These are phyloP conservation scores for Capsella rubella DNA, from an alignment of 441 rosid genomes.

Conservation along the genomic window DNA sequence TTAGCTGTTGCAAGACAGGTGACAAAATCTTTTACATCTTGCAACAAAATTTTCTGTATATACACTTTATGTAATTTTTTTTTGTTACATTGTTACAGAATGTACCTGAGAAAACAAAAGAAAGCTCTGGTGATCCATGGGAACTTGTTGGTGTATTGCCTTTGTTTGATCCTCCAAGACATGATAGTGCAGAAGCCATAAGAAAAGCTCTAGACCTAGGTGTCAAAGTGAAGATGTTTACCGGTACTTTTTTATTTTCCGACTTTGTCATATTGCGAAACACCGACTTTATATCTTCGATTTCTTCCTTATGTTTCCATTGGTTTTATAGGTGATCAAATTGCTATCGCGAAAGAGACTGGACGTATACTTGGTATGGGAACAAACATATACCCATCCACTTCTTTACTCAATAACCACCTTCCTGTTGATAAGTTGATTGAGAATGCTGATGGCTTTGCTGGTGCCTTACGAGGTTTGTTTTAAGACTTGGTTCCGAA, in stretches of 20 bases:
- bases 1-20: slow-evolving; percentile 78
- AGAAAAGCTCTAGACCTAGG: slow-evolving; percentile 90
- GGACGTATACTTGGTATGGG: slow-evolving; percentile 72
- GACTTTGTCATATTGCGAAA: neutral
- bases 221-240: slow-evolving; percentile 97
- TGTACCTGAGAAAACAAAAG: slow-evolving; percentile 70
- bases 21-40: neutral
- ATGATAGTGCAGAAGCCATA: slow-evolving; percentile 96
- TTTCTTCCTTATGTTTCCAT: neutral
- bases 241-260: slow-evolving; percentile 50
- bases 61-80: neutral
- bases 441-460: slow-evolving; percentile 68
- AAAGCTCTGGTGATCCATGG: slow-evolving; percentile 72
- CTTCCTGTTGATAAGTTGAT: slow-evolving; percentile 56
- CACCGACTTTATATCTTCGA: neutral
- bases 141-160: slow-evolving; percentile 74
- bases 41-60: neutral
- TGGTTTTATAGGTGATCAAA: slow-evolving; percentile 69
- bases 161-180: slow-evolving; percentile 83
- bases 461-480: slow-evolving; percentile 66
- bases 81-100: slow-evolving; percentile 41
- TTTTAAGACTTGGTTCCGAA: neutral
- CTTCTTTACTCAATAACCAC: slow-evolving; percentile 50
- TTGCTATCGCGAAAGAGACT: slow-evolving; percentile 74
- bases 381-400: slow-evolving; percentile 63